phyloP scores from a whole-genome alignment of 495 filamentous ascomycete genomes.

The Parathielavia appendiculata region DNA sequence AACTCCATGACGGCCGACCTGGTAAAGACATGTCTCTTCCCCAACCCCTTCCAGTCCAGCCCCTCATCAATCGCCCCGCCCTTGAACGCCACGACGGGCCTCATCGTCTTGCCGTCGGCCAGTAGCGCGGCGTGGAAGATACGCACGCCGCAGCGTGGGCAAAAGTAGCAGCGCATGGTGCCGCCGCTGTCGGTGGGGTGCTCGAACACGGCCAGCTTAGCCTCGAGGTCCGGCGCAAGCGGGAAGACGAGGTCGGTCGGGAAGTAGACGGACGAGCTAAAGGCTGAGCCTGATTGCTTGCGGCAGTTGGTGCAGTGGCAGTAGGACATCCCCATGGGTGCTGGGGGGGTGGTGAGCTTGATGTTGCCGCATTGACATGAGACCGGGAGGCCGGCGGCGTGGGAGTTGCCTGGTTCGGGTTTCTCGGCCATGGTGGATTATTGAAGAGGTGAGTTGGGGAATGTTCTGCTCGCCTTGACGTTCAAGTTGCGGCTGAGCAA shows the following conservation, averaged over 20 bases:
- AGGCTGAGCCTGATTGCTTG: conserved; percentile 52
- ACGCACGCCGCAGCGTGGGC: conserved; percentile 43
- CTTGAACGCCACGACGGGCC: conserved; percentile 41
- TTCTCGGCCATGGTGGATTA: not conserved
- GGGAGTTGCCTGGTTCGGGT: not conserved
- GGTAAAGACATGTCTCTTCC: conserved; percentile 3
- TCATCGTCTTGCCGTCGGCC: conserved; percentile 28
- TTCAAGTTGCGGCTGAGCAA: too few species aligned
- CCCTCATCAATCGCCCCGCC: conserved; percentile 45
- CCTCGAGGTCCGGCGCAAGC: conserved; percentile 31
- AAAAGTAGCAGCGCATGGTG: conserved; percentile 44
- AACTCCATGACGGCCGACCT: conserved; percentile 3
- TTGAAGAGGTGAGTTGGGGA: too few species aligned
- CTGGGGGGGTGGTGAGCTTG: conserved; percentile 40
- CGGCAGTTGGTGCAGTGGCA: conserved; percentile 56
- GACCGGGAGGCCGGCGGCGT: conserved; percentile 22
- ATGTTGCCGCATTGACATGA: conserved; percentile 51
- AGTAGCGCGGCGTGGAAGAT: conserved; percentile 38
- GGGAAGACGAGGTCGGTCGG: conserved; percentile 40
- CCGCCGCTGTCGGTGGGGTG: conserved; percentile 40
- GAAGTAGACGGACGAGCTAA: conserved; percentile 48
- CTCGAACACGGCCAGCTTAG: conserved; percentile 32
- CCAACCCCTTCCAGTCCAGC: conserved; percentile 16
- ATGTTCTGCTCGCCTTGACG: too few species aligned
- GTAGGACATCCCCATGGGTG: conserved; percentile 37